A percentile compares a stretch with the other conserved stretches of the same genome.
These are phyloP conservation scores for Candida ficus DNA, from an alignment of 805 yeast genomes.

Conservation along the genomic window DNA sequence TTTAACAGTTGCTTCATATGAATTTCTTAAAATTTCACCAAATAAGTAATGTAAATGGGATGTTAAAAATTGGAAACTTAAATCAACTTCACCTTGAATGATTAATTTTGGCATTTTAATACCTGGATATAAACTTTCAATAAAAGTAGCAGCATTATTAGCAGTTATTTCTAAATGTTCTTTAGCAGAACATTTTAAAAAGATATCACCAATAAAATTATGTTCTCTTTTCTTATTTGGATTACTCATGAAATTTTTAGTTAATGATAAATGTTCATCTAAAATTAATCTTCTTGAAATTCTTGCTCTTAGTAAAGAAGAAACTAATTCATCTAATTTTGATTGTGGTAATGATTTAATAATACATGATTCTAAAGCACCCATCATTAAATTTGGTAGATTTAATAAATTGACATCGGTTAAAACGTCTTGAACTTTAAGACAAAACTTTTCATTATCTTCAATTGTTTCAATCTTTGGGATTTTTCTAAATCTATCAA, in stretches of 20 bases:
- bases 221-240: conserved; percentile 42
- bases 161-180: conserved; percentile 59
- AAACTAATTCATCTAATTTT: conserved; percentile 67
- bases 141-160: conserved; percentile 42
- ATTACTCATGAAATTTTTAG: conserved; percentile 52
- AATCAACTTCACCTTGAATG: conserved; percentile 66
- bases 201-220: conserved; percentile 67
- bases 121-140: conserved; percentile 46
- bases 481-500: conserved; percentile 75
- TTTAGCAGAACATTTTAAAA: conserved; percentile 69
- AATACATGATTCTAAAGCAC: conserved; percentile 77
- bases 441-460: conserved; percentile 73
- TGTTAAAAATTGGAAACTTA: conserved; percentile 75
- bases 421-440: conserved; percentile 54
- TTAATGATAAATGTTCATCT: conserved; percentile 83
- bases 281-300: conserved; percentile 86
- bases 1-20: conserved; percentile 74
- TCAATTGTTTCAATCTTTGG: conserved; percentile 62
- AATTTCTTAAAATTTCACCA: conserved; percentile 84
- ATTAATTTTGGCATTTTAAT: conserved; percentile 65
- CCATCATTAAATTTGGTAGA: conserved; percentile 88
- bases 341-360: conserved; percentile 51
- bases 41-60: conserved; percentile 82
- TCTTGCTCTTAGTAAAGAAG: conserved; percentile 75
- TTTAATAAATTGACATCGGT: conserved; percentile 74